phyloP scores from a whole-genome alignment of 805 yeast species.

The Kurtzmaniella cleridarum region DNA sequence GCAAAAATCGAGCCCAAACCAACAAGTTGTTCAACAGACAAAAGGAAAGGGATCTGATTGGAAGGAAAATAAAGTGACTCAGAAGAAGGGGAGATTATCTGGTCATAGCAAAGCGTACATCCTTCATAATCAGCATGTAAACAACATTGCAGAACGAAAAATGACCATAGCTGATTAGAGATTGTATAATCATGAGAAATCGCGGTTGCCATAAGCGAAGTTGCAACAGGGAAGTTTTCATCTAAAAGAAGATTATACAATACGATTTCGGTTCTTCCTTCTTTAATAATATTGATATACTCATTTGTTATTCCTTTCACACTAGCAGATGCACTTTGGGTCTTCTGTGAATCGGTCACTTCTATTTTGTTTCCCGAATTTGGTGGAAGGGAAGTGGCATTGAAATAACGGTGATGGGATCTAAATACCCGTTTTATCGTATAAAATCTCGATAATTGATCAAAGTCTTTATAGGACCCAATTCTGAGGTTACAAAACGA shows the following conservation, averaged over 20 bases:
- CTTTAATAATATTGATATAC: too few species aligned
- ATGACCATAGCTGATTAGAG: slow-evolving; percentile 33
- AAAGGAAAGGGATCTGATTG: slow-evolving; percentile 25
- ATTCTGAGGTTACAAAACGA: too few species aligned
- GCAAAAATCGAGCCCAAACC: slow-evolving; percentile 24
- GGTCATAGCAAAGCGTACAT: slow-evolving; percentile 30
- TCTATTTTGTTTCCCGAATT: too few species aligned
- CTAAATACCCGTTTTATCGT: too few species aligned
- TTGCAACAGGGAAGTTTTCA: slow-evolving; percentile 18
- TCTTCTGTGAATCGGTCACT: too few species aligned
- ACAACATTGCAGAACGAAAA: slow-evolving; percentile 18
- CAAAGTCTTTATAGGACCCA: too few species aligned
- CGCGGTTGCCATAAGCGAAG: slow-evolving; percentile 11
- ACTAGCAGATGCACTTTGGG: too few species aligned
- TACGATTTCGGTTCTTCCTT: slow-evolving; percentile 14
- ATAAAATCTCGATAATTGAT: too few species aligned
- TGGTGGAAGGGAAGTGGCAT: too few species aligned
- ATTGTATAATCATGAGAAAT: slow-evolving; percentile 9
- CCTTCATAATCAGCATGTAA: slow-evolving; percentile 22
- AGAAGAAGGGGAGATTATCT: slow-evolving; percentile 19
- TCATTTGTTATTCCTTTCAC: too few species aligned
- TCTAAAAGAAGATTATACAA: slow-evolving; percentile 14
- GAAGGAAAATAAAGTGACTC: slow-evolving; percentile 8
- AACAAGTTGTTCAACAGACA: slow-evolving; percentile 21
- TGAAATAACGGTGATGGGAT: too few species aligned